These are phyloP conservation scores for Colletotrichum neosansevieriae DNA, from an alignment of 2,329 filamentous ascomycete genomes.

Conservation along the genomic window DNA sequence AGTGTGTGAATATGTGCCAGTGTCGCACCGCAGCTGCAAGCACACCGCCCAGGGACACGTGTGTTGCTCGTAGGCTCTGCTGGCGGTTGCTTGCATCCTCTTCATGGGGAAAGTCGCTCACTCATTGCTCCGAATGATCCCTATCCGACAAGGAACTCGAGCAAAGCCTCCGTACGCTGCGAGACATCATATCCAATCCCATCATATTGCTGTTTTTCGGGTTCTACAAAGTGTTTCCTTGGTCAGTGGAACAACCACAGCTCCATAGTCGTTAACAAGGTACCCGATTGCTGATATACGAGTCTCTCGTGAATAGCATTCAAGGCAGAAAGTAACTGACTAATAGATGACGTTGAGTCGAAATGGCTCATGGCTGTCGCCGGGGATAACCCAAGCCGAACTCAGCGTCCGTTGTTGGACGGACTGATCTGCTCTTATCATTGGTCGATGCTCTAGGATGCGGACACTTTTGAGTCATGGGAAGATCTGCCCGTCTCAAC, in stretches of 20 bases:
- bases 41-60: conserved; percentile 8
- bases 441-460: not conserved
- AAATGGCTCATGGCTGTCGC: not conserved
- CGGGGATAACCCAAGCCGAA: not conserved
- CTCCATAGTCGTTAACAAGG: too few relatives aligned
- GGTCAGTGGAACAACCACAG: not conserved
- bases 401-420: not conserved
- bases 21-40: not conserved
- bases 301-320: not conserved
- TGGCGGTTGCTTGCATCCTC: not conserved
- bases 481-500: not conserved
- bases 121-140: not conserved
- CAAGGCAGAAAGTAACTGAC: not conserved
- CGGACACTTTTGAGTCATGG: conserved; percentile 28
- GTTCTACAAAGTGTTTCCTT: too few relatives aligned
- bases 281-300: not conserved
- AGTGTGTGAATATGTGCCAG: not conserved
- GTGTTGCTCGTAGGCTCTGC: not conserved
- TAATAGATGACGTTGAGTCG: conserved; percentile 5
- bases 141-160: not conserved
- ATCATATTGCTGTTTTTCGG: too few relatives aligned
- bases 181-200: not conserved
- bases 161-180: not conserved
- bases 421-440: not conserved
- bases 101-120: not conserved